A percentile compares a stretch with the other conserved stretches of the same genome.
Evolutionary conservation across 306 rosid species (phyloP).

Genomic region (Echinosophora koreensis): DNA sequence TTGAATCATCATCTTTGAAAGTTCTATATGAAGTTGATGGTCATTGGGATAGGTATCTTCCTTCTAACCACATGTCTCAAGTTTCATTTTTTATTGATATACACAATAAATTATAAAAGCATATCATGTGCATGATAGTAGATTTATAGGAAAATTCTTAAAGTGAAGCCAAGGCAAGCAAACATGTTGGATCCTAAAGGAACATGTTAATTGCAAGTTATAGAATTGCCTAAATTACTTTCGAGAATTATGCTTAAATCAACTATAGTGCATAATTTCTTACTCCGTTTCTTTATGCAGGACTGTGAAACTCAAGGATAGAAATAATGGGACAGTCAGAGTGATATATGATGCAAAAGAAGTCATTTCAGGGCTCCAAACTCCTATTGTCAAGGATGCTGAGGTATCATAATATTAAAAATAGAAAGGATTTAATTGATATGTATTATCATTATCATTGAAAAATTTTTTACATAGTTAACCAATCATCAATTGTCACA

Average conservation of each 20-base stretch:
- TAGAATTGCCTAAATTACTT: background rate
- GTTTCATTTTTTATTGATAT: background rate
- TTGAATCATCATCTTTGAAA: slow-evolving; percentile 56
- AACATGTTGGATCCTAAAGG: slow-evolving; percentile 24
- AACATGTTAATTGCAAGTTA: background rate
- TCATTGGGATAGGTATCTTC: slow-evolving; percentile 89
- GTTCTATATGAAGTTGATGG: slow-evolving; percentile 81
- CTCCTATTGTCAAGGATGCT: slow-evolving; percentile 63
- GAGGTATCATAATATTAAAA: slow-evolving; percentile 50
- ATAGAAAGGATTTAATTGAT: too few relatives aligned
- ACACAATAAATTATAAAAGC: background rate
- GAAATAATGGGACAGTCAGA: slow-evolving; percentile 52
- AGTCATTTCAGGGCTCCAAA: slow-evolving; percentile 61
- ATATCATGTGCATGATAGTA: background rate
- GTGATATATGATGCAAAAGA: slow-evolving; percentile 81
- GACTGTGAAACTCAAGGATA: slow-evolving; percentile 67
- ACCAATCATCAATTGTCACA: too few relatives aligned
- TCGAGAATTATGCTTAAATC: background rate
- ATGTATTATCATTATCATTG: too few relatives aligned
- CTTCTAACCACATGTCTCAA: slow-evolving; percentile 9
- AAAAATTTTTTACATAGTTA: too few relatives aligned
- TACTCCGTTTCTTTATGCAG: slow-evolving; percentile 55
- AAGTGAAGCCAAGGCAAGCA: background rate
- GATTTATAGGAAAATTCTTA: background rate
- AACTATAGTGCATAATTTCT: background rate